A percentile compares a stretch with the other conserved stretches of the same genome.
phyloP scores from a whole-genome alignment of 2,329 filamentous ascomycete species.

The Hypocreales sp. region DNA sequence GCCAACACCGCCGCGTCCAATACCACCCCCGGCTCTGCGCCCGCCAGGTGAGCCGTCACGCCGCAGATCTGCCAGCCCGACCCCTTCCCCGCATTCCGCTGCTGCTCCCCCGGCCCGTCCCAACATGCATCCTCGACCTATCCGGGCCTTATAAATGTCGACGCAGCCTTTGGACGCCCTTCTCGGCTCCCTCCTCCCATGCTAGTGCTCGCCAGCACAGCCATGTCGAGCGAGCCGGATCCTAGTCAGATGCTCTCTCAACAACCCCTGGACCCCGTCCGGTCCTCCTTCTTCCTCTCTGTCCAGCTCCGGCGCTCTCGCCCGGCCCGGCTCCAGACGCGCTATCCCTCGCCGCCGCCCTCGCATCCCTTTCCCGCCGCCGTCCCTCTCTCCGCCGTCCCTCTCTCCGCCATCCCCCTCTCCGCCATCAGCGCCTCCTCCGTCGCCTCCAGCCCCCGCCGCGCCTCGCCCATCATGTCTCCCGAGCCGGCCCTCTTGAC shows the following conservation, averaged over 20 bases:
- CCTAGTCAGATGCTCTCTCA: slow-evolving; percentile 9
- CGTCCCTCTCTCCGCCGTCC: neutral
- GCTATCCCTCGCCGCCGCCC: slow-evolving; percentile 13
- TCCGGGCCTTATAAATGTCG: slow-evolving; percentile 21
- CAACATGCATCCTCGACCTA: slow-evolving; percentile 19
- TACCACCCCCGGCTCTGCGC: slow-evolving; percentile 1
- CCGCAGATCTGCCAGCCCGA: slow-evolving; percentile 4
- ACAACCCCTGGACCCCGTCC: slow-evolving; percentile 16
- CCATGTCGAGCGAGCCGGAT: slow-evolving; percentile 11
- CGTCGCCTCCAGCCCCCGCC: slow-evolving; percentile 36
- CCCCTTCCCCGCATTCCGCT: slow-evolving; percentile 5
- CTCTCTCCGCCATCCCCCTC: slow-evolving; percentile 25
- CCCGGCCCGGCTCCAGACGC: slow-evolving; percentile 32
- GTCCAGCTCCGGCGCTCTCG: slow-evolving; percentile 24
- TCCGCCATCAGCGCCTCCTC: slow-evolving; percentile 43
- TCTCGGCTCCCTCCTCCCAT: slow-evolving; percentile 9
- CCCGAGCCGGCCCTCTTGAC: slow-evolving; percentile 36
- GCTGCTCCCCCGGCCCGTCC: slow-evolving; percentile 11
- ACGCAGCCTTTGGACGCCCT: slow-evolving; percentile 14
- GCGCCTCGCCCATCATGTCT: slow-evolving; percentile 41
- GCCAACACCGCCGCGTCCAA: slow-evolving; percentile 1
- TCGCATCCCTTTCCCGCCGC: neutral
- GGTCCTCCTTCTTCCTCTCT: slow-evolving; percentile 26
- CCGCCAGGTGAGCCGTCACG: slow-evolving; percentile 1
- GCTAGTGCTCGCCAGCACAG: slow-evolving; percentile 7